Base-by-base conservation (phyloP, 2,329 filamentous ascomycete species). In the Pseudocercospora vitis region DNA sequence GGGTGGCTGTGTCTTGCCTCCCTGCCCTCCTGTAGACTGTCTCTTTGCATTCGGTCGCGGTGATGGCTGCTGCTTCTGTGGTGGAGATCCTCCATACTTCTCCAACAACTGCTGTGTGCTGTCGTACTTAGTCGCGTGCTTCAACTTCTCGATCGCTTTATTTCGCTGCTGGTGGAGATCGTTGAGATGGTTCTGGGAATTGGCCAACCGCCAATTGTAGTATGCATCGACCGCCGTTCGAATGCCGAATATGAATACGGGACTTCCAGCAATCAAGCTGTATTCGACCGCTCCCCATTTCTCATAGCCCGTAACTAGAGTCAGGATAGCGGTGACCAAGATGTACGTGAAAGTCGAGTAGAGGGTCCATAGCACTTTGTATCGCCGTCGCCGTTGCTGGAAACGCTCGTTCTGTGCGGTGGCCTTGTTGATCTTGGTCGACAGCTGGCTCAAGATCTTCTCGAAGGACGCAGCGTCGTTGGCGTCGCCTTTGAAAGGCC, bases 91-190 rank as follows among this genome's bases (percentile, higher is more conserved):
- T 29, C 91, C 91, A 70, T 99, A 99, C 66, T 97, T 99, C 66
- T 97, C 89, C 8, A 99, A 81, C 55, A 99, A 74, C 69, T 96
- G 85, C 66, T 95, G 84, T 1, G 94, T 99, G 26, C 91, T 94
- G 72, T 97, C 89, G 75, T 96, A 99, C 71, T 89, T 96, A 28
- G 94, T 99, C 21, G 91, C 91, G 54, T 87, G 85, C 74, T 99
- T 99, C 59, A 99, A 83, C 73, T 91, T 91, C 70, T 95, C 87
- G 61, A 99, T 97, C 1, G 91, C 96, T 64, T 84, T 84, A 55
- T 88, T 84, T 50, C 92, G 85, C 71, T 96, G 88, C 50, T 84
- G 82, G 65, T 91, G 84, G 29, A 91, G 81, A 16, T 82, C 82
- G 63, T 92, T 87, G 24, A 97, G 79, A 33, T 86, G 81, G 32